Conservation (phyloP, 192 early-diverging fungal genomes). For the Backusella liffmaniae region DNA sequence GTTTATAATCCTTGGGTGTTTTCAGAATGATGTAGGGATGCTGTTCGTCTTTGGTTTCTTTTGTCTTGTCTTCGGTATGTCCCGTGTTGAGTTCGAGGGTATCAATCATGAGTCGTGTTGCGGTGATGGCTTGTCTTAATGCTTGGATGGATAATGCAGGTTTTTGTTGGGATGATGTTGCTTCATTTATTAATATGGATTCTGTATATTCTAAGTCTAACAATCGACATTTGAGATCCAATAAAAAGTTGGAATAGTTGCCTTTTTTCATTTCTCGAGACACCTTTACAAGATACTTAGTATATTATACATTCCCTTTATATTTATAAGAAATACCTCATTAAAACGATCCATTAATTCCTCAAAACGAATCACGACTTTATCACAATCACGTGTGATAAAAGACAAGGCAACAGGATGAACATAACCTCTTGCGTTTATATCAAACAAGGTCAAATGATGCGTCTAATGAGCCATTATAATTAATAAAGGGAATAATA, state of each 20-base stretch:
- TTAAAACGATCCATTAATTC: slow-evolving; percentile 43
- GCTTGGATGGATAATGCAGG: slow-evolving; percentile 24
- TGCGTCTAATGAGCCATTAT: slow-evolving; percentile 38
- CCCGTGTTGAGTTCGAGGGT: slow-evolving; percentile 19
- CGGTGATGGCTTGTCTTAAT: slow-evolving; percentile 20
- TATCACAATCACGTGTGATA: slow-evolving; percentile 46
- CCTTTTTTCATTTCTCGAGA: slow-evolving; percentile 49
- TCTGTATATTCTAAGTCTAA: slow-evolving; percentile 50
- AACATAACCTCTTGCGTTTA: slow-evolving; percentile 52
- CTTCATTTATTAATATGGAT: not conserved
- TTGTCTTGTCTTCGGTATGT: not conserved
- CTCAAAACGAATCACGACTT: slow-evolving; percentile 44
- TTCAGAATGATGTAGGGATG: slow-evolving; percentile 2
- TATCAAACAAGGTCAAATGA: slow-evolving; percentile 53
- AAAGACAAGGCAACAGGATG: slow-evolving; percentile 50
- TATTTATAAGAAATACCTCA: slow-evolving; percentile 18
- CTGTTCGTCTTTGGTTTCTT: not conserved
- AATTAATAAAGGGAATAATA: not conserved
- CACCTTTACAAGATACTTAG: not conserved
- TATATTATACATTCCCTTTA: no score
- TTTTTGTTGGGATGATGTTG: not conserved
- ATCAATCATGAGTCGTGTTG: slow-evolving; percentile 28
- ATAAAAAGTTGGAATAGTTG: slow-evolving; percentile 48
- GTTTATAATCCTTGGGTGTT: slow-evolving; percentile 19
- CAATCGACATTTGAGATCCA: slow-evolving; percentile 44